Percentiles rank a stretch among this genome's conserved stretches.
Evolutionary conservation across 495 filamentous ascomycete species (phyloP).

Genomic region (Chaetomidium leptoderma): DNA sequence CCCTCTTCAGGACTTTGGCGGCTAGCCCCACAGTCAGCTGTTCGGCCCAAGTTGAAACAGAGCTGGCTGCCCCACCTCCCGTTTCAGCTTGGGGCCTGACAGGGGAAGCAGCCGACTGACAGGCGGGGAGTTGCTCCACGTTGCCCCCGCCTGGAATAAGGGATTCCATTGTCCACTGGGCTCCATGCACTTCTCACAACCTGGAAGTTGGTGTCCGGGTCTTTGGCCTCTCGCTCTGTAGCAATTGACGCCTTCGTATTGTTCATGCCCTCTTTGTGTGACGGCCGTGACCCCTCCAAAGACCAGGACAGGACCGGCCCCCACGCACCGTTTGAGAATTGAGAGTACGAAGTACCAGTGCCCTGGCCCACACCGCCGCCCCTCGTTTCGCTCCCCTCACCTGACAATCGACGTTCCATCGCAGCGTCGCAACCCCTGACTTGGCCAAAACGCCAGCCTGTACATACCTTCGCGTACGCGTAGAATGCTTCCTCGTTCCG

Average conservation of each 20-base stretch:
- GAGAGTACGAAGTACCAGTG: no score
- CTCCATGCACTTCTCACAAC: no score
- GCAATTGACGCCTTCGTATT: not conserved
- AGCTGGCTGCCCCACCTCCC: not conserved
- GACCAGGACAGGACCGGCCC: not conserved
- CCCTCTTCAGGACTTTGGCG: no score
- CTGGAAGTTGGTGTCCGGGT: no score
- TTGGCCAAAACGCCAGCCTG: not conserved
- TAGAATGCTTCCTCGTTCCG: not conserved
- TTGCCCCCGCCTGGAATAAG: no score
- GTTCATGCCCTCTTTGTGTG: not conserved
- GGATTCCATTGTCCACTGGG: no score
- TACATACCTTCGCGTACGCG: not conserved
- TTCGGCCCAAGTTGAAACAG: slow-evolving; percentile 4
- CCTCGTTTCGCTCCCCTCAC: slow-evolving; percentile 14
- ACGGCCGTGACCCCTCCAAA: slow-evolving; percentile 1
- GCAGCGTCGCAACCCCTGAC: slow-evolving; percentile 7
- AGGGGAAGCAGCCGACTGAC: not conserved
- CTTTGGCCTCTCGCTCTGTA: not conserved
- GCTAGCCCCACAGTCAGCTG: not conserved
- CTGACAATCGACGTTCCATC: slow-evolving; percentile 14
- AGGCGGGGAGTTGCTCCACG: slow-evolving; percentile 8
- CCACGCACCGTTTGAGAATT: no score
- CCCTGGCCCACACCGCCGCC: slow-evolving; percentile 1
- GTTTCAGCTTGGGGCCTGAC: slow-evolving; percentile 10